Evolutionary conservation across 2,329 filamentous ascomycete genomes (phyloP), one percentile per base, ranked within the genome.

Genomic region (Pyrenophora teres): DNA sequence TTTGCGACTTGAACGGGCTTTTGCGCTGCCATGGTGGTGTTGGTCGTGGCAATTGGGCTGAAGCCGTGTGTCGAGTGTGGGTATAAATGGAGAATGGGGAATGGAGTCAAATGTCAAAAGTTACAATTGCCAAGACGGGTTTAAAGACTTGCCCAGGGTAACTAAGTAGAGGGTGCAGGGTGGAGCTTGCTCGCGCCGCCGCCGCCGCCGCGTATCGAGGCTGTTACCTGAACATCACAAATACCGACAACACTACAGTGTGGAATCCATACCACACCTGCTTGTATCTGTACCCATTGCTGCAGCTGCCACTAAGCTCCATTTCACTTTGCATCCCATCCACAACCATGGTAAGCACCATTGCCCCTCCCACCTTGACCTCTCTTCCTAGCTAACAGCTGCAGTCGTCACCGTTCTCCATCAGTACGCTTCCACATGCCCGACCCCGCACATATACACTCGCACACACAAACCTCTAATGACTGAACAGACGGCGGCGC

Each of bases 321-420:
- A 21, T 45, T 47, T n/a, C 18, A 21, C 46, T 47, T 42, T 45
- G 55, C 44, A 56, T 57, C 47, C 54, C 46, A 54, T 21, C 40
- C 56, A 63, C 62, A 68, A 57, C 54, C 62, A 77, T 77, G 74
- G 74, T 77, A 64, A 70, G 72, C 60, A 65, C 50, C 56, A 50
- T 18, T 46, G 46, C 25, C 60, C 64, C 50, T 55, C 52, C 19
- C 48, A 44, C 25, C 39, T 33, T 35, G 23, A 27, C 37, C 21
- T n/a, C 10, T 15, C 25, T 36, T 37, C 52, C 56, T 41, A 68
- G 66, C 72, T 75, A 71, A 72, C 71, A 65, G 45, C 37, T 39
- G 54, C 74, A 96, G 92, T 87, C 87, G 73, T 94, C 89, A 64
- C 92, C 92, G 65, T 96, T 96, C 85, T 88, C 91, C 76, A 96